Percentiles rank a stretch among this genome's conserved stretches.
These are phyloP conservation scores for Tarenaya hassleriana DNA, from an alignment of 345 rosid species.

Conservation along the genomic window DNA sequence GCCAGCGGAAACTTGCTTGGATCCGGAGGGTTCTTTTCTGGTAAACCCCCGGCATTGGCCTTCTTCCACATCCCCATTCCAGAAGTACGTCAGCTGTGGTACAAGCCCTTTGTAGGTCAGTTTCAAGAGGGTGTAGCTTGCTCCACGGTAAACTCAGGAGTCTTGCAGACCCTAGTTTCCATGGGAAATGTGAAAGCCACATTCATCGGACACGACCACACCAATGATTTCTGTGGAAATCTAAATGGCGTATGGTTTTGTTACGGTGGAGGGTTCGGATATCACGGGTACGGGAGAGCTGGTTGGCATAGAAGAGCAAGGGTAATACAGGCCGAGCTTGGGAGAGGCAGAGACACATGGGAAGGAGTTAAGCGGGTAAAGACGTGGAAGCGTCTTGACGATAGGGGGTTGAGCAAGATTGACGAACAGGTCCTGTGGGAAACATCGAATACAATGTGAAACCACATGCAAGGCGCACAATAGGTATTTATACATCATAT, in stretches of 20 bases:
- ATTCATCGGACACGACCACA: conserved; percentile 85
- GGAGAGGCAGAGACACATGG: conserved; percentile 54
- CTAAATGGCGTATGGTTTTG: conserved; percentile 78
- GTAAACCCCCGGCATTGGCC: conserved; percentile 41
- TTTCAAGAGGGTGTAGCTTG: conserved; percentile 78
- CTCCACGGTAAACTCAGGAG: conserved; percentile 64
- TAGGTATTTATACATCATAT: conserved; percentile 24
- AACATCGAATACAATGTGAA: conserved; percentile 18
- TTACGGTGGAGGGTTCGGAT: conserved; percentile 93
- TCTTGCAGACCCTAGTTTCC: conserved; percentile 48
- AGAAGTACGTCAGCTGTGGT: conserved; percentile 56
- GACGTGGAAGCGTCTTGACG: conserved; percentile 88
- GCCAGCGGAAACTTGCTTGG: conserved; percentile 22
- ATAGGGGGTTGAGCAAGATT: conserved; percentile 54
- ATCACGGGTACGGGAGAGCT: conserved; percentile 74
- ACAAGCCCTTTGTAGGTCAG: conserved; percentile 49
- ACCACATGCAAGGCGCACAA: not conserved
- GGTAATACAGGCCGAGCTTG: conserved; percentile 59
- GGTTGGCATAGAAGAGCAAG: conserved; percentile 77
- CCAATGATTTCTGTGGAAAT: conserved; percentile 79
- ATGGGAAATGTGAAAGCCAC: conserved; percentile 80
- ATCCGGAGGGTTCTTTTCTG: conserved; percentile 14
- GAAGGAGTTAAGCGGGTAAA: conserved; percentile 44
- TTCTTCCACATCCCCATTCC: conserved; percentile 87
- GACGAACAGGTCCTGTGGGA: conserved; percentile 77